phyloP scores from a whole-genome alignment of 495 filamentous ascomycete species.

The Talaromyces stipitatus region DNA sequence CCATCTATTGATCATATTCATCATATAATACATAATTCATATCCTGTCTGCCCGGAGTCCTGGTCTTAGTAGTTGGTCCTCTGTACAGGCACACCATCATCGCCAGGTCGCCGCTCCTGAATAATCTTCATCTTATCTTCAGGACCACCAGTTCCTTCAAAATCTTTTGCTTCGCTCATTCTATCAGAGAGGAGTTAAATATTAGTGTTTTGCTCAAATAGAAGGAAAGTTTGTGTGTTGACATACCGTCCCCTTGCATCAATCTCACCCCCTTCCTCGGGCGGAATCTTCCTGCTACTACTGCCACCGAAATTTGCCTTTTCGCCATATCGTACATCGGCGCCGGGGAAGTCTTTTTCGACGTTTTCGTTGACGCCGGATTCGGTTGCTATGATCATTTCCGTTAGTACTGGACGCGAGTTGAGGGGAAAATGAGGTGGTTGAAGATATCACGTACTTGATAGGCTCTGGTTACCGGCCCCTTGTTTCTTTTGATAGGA shows the following conservation, averaged over 20 bases:
- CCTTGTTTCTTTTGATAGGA: constrained; percentile 44
- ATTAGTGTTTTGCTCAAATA: background rate
- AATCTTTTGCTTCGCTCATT: constrained; percentile 39
- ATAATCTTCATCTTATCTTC: constrained; percentile 37
- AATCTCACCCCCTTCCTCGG: constrained; percentile 42
- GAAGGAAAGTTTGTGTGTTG: constrained; percentile 8
- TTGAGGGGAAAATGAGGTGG: background rate
- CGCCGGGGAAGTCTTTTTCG: constrained; percentile 33
- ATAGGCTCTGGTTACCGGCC: constrained; percentile 32
- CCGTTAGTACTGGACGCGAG: background rate
- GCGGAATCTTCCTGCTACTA: constrained; percentile 43
- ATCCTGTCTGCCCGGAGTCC: background rate
- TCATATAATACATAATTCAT: background rate
- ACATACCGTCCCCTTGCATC: constrained; percentile 38
- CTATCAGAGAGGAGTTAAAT: constrained; percentile 12
- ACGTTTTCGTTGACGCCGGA: constrained; percentile 46
- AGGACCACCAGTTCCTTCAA: constrained; percentile 43
- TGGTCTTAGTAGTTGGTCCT: constrained; percentile 2
- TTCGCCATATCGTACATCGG: constrained; percentile 37
- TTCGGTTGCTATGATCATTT: constrained; percentile 32
- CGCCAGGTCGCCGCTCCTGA: constrained; percentile 29
- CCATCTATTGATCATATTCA: background rate
- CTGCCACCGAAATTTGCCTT: constrained; percentile 40
- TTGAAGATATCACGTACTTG: constrained; percentile 30
- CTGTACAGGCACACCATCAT: constrained; percentile 29